Conservation (phyloP, 345 rosid species). For the Rhizophora mangle region DNA sequence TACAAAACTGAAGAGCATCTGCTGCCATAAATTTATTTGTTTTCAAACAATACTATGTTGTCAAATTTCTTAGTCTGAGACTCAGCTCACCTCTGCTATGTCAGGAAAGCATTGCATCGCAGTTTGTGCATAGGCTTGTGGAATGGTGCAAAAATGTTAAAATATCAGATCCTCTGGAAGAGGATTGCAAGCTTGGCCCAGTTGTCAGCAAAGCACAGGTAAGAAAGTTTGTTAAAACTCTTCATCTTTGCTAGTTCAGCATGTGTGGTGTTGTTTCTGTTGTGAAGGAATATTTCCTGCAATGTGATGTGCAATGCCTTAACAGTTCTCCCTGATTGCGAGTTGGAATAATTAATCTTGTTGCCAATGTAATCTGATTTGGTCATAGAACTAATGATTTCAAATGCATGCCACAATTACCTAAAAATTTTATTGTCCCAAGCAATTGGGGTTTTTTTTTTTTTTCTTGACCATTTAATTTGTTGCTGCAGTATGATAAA, state of each 20-base stretch:
- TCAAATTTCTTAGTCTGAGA: not conserved
- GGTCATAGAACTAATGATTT: not conserved
- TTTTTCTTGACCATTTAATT: constrained; percentile 14
- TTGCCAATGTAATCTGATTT: not conserved
- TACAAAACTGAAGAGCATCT: not conserved
- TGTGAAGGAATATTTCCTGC: not conserved
- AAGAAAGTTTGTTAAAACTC: not conserved
- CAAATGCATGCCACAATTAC: not conserved
- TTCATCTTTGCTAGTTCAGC: not conserved
- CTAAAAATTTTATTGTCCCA: not conserved
- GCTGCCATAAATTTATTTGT: not conserved
- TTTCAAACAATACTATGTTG: not conserved
- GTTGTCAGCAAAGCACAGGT: constrained; percentile 86
- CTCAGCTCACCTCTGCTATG: constrained; percentile 15
- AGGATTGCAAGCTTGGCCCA: constrained; percentile 93
- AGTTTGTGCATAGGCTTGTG: constrained; percentile 65
- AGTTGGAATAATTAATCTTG: not conserved
- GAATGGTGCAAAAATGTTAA: constrained; percentile 78
- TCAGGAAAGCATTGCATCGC: constrained; percentile 73
- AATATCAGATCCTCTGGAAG: constrained; percentile 91
- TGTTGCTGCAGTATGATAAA: constrained; percentile 68
- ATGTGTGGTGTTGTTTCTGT: not conserved
- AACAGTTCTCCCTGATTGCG: not conserved
- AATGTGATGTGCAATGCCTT: too few species aligned
- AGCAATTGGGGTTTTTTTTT: not conserved